Percentiles rank a stretch among this genome's conserved stretches.
Conservation (phyloP, 1,139 yeast genomes). For the Suhomyces maxii region DNA sequence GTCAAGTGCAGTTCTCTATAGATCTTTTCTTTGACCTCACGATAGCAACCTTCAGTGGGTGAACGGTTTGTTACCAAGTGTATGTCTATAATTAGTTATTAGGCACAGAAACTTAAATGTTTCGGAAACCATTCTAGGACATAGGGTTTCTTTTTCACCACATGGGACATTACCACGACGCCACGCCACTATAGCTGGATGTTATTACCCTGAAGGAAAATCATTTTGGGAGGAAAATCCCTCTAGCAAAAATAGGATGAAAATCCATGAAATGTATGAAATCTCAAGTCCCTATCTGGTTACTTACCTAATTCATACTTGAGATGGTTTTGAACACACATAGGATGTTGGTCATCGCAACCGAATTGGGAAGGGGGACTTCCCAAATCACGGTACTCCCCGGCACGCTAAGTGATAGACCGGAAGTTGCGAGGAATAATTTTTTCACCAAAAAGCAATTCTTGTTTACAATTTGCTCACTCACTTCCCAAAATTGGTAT, state of each 20-base stretch:
- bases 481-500: neutral
- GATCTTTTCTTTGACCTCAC: too few relatives aligned
- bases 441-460: constrained; percentile 1
- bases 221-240: too few relatives aligned
- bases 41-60: too few relatives aligned
- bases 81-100: too few relatives aligned
- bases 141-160: neutral
- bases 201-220: too few relatives aligned
- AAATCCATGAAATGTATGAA: neutral
- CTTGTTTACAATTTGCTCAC: neutral
- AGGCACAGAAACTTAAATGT: too few relatives aligned
- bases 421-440: neutral
- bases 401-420: neutral
- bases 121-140: neutral
- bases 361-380: neutral
- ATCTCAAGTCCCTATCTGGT: neutral
- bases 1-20: too few relatives aligned
- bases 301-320: neutral
- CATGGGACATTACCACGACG: too few relatives aligned
- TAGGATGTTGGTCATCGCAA: neutral
- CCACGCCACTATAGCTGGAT: too few relatives aligned
- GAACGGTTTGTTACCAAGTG: too few relatives aligned
- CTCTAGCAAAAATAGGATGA: neutral
- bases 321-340: neutral
- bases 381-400: neutral